Evolutionary conservation across 441 rosid species (phyloP).

Genomic region (Flueggea neowawraea): DNA sequence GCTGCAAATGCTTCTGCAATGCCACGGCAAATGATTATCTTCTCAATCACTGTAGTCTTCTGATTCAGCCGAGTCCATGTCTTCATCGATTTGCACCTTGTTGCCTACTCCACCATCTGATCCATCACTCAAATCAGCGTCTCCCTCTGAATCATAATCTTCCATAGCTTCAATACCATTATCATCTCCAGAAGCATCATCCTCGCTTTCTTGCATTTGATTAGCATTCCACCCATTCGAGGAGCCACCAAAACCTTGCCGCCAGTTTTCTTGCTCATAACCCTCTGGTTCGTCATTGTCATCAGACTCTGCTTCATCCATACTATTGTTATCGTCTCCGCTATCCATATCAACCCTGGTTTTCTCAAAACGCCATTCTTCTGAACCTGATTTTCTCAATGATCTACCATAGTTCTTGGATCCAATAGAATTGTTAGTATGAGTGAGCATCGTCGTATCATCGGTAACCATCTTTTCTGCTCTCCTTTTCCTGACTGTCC

Average conservation of each 20-base stretch:
- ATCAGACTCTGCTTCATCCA: slow-evolving; percentile 59
- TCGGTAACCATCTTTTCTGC: slow-evolving; percentile 44
- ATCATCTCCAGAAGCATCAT: slow-evolving; percentile 40
- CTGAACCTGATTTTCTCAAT: slow-evolving; percentile 39
- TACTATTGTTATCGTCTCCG: slow-evolving; percentile 57
- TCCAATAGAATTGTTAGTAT: slow-evolving; percentile 27
- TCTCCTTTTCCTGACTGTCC: slow-evolving; percentile 74
- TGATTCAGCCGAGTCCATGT: slow-evolving; percentile 39
- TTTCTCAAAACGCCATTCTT: slow-evolving; percentile 58
- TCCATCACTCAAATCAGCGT: slow-evolving; percentile 51
- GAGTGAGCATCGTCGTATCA: slow-evolving; percentile 26
- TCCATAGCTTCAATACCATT: slow-evolving; percentile 30
- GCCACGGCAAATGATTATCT: background rate
- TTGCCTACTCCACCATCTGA: slow-evolving; percentile 49
- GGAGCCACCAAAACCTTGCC: slow-evolving; percentile 25
- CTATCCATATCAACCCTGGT: slow-evolving; percentile 37
- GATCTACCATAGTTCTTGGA: slow-evolving; percentile 26
- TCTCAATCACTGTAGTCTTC: slow-evolving; percentile 61
- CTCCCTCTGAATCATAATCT: slow-evolving; percentile 44
- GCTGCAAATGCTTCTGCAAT: slow-evolving; percentile 5
- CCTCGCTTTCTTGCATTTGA: slow-evolving; percentile 49
- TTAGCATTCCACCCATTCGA: slow-evolving; percentile 46
- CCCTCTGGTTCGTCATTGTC: slow-evolving; percentile 58
- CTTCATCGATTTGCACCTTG: slow-evolving; percentile 34
- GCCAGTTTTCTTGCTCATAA: slow-evolving; percentile 63